Percentiles rank a stretch among this genome's conserved stretches.
phyloP scores from a whole-genome alignment of 225 moss, liverwort and hornwort species.

The Pseudisothecium myosuroides region DNA sequence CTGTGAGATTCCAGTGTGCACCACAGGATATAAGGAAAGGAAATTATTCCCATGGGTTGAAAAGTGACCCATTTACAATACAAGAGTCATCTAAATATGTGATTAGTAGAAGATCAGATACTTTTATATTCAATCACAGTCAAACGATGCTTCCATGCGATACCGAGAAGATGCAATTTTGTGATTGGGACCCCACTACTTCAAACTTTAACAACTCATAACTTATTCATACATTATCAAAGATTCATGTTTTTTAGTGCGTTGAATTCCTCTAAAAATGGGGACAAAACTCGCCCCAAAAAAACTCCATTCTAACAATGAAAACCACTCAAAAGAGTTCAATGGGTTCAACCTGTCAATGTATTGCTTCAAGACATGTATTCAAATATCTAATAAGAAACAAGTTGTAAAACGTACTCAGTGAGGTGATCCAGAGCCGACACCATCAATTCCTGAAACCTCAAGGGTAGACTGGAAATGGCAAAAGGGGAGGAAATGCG shows the following conservation, averaged over 20 bases:
- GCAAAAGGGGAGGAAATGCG: constrained; percentile 69
- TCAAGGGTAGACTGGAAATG: constrained; percentile 74
- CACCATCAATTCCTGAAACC: constrained; percentile 76
- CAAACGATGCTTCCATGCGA: background rate
- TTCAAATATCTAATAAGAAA: background rate
- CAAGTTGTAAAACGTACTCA: constrained; percentile 27
- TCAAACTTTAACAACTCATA: background rate
- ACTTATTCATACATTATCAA: background rate
- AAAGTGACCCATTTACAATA: background rate
- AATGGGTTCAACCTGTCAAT: background rate
- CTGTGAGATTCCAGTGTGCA: background rate
- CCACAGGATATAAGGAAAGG: no score
- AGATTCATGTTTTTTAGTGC: background rate
- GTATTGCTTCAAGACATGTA: background rate
- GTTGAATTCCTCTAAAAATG: background rate
- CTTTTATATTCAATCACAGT: background rate
- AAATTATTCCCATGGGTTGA: background rate
- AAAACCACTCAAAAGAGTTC: background rate
- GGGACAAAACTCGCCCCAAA: background rate
- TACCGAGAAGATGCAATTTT: background rate
- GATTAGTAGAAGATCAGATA: background rate
- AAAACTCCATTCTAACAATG: no score
- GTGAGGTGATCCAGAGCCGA: constrained; percentile 80
- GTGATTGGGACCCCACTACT: background rate
- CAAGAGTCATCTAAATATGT: background rate